phyloP scores from a whole-genome alignment of 2,329 filamentous ascomycete species.

The Cryphonectria radicalis region DNA sequence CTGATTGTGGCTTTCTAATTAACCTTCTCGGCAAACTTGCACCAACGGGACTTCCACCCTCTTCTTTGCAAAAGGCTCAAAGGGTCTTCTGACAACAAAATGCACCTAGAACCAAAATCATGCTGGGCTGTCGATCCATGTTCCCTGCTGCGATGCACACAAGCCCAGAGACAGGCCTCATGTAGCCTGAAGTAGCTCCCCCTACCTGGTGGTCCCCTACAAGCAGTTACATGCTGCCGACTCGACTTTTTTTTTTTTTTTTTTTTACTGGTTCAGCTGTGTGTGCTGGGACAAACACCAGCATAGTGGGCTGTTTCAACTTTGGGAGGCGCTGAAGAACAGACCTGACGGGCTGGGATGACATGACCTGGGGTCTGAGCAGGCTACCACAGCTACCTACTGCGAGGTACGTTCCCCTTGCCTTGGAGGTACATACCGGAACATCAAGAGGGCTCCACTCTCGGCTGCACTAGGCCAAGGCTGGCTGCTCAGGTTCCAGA shows the following conservation, averaged over 20 bases:
- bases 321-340: slow-evolving; percentile 11
- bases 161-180: neutral
- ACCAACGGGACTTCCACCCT: neutral
- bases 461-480: slow-evolving; percentile 15
- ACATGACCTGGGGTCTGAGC: neutral
- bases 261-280: slow-evolving; percentile 12
- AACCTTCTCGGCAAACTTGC: neutral
- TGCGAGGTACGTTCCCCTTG: neutral
- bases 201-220: neutral
- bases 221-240: neutral
- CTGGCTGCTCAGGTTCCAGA: slow-evolving; percentile 15
- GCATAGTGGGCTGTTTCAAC: neutral
- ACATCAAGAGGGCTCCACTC: slow-evolving; percentile 3
- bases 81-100: slow-evolving; percentile 21
- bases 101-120: slow-evolving; percentile 21
- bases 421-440: neutral
- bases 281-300: neutral
- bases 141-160: slow-evolving; percentile 15
- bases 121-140: slow-evolving; percentile 21
- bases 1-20: neutral
- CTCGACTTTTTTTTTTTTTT: neutral
- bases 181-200: slow-evolving; percentile 19
- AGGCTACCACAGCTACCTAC: slow-evolving; percentile 11
- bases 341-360: slow-evolving; percentile 7
- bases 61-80: slow-evolving; percentile 11